Evolutionary conservation across 1,139 yeast genomes (phyloP).

Genomic region (Yamadazyma songkhlaensis): DNA sequence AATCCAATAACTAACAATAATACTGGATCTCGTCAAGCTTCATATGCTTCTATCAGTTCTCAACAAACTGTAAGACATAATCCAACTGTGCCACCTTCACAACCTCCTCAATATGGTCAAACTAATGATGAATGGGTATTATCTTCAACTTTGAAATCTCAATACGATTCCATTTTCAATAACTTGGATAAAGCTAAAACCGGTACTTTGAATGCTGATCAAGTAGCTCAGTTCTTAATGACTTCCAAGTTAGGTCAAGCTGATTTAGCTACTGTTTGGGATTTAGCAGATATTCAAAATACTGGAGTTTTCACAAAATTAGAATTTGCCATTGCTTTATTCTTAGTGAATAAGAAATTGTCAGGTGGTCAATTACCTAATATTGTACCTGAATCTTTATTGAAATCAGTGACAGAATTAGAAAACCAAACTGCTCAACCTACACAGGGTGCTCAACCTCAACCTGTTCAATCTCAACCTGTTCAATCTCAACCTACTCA

Average conservation of each 20-base stretch:
- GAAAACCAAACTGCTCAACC: constrained; percentile 12
- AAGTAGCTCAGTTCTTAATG: constrained; percentile 86
- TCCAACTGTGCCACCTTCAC: constrained; percentile 13
- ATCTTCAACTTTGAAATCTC: constrained; percentile 66
- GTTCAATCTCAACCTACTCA: too few species aligned
- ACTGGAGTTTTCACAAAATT: constrained; percentile 76
- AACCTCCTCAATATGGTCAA: constrained; percentile 7
- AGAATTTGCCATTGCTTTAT: constrained; percentile 94
- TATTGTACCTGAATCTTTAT: constrained; percentile 54
- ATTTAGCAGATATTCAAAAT: constrained; percentile 85
- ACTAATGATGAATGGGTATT: constrained; percentile 59
- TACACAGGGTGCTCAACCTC: constrained; percentile 11
- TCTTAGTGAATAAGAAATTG: constrained; percentile 78
- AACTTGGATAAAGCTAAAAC: constrained; percentile 63
- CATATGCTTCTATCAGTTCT: constrained; percentile 51
- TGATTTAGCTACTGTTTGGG: constrained; percentile 89
- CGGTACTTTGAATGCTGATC: constrained; percentile 70
- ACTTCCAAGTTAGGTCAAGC: constrained; percentile 86
- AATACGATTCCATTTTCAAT: constrained; percentile 76
- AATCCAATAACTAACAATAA: background rate
- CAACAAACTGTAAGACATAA: constrained; percentile 42
- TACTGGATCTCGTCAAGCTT: constrained; percentile 30
- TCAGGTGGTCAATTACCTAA: constrained; percentile 78
- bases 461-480: too few species aligned
- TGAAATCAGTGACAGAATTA: constrained; percentile 32